Evolutionary conservation across 306 rosid species (phyloP).

Genomic region (Vicia faba): DNA sequence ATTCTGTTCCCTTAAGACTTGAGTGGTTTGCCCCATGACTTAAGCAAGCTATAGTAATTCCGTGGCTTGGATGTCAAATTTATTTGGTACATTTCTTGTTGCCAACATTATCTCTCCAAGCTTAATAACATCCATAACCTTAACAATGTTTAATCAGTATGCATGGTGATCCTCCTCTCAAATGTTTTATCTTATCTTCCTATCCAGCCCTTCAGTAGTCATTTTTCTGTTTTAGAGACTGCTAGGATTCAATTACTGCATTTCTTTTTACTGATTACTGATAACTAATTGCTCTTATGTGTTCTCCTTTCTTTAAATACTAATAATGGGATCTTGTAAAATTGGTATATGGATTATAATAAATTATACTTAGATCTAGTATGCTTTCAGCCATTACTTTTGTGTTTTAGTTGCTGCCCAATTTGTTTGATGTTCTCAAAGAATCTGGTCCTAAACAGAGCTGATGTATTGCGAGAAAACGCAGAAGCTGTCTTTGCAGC

Average conservation of each 20-base stretch:
- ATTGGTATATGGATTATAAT: background rate
- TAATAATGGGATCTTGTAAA: constrained; percentile 8
- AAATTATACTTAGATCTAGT: constrained; percentile 16
- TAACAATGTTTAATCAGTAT: constrained; percentile 1
- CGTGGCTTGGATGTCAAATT: background rate
- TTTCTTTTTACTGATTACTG: constrained; percentile 16
- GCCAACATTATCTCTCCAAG: background rate
- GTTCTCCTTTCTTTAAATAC: background rate
- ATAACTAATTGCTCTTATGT: constrained; percentile 24
- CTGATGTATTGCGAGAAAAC: constrained; percentile 98
- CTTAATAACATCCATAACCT: constrained; percentile 2
- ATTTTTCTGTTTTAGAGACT: constrained; percentile 29
- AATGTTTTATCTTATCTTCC: constrained; percentile 17
- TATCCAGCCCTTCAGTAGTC: constrained; percentile 12
- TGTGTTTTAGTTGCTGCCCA: constrained; percentile 33
- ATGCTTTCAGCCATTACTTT: constrained; percentile 27
- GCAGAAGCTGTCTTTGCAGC: constrained; percentile 99
- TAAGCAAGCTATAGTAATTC: background rate
- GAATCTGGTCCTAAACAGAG: constrained; percentile 78
- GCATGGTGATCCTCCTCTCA: constrained; percentile 14
- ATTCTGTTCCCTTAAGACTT: background rate
- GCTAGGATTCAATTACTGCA: constrained; percentile 27
- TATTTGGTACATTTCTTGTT: constrained; percentile 10
- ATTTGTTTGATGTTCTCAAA: constrained; percentile 55
- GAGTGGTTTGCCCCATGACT: constrained; percentile 13